Evolutionary conservation across 192 early-diverging fungal species (phyloP).

Genomic region (Linnemannia schmuckeri): DNA sequence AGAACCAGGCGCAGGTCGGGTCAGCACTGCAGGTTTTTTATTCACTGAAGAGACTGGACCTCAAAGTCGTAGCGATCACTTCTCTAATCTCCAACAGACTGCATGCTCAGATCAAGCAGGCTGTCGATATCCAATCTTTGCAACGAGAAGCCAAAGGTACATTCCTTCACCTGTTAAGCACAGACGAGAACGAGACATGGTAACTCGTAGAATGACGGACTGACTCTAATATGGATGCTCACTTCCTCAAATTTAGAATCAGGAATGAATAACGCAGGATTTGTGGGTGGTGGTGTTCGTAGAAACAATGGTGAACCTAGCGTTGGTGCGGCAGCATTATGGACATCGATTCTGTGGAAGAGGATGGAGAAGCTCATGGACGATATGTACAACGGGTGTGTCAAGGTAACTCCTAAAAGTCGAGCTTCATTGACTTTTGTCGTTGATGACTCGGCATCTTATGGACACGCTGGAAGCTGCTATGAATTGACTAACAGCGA

Average conservation of each 20-base stretch:
- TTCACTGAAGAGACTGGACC: constrained; percentile 61
- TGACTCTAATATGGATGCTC: neutral
- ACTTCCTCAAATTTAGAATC: constrained; percentile 31
- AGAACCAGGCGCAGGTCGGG: constrained; percentile 65
- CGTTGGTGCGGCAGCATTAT: constrained; percentile 57
- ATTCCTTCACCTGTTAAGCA: neutral
- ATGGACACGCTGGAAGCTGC: neutral
- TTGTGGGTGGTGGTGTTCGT: constrained; percentile 55
- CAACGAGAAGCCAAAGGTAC: constrained; percentile 68
- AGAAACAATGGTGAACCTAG: constrained; percentile 66
- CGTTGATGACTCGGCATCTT: neutral
- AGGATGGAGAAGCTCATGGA: constrained; percentile 67
- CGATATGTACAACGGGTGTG: constrained; percentile 64
- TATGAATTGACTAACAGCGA: neutral
- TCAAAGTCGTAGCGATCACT: constrained; percentile 54
- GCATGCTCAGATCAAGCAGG: constrained; percentile 59
- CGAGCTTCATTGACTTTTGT: neutral
- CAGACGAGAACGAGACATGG: neutral
- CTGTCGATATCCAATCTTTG: constrained; percentile 62
- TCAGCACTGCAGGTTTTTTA: constrained; percentile 68
- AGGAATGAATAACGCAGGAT: constrained; percentile 39
- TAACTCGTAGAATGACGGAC: neutral
- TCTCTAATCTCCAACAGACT: constrained; percentile 56
- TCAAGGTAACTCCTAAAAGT: constrained; percentile 55
- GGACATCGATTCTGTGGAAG: constrained; percentile 65